Percentiles rank a stretch among this genome's conserved stretches.
Evolutionary conservation across 192 early-diverging fungal species (phyloP).

Genomic region (Rhizophagus clarus): DNA sequence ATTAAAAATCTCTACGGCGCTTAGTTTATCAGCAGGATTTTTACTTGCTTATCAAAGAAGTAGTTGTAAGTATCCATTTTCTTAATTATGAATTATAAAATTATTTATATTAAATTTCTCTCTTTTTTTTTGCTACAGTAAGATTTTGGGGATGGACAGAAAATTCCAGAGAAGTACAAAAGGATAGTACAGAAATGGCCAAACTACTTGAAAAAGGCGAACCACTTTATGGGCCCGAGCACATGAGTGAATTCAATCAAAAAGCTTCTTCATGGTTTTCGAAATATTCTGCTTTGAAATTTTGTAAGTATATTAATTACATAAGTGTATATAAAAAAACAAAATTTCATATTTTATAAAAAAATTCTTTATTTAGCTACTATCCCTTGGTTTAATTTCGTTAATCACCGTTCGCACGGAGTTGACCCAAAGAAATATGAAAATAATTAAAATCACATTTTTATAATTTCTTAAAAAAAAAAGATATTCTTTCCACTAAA

Average conservation of each 20-base stretch:
- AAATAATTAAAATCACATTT: neutral
- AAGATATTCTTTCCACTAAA: neutral
- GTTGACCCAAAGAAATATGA: constrained; percentile 47
- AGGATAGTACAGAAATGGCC: constrained; percentile 65
- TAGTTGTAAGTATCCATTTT: constrained; percentile 59
- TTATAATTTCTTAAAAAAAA: too few species aligned
- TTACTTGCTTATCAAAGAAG: constrained; percentile 72
- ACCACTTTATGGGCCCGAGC: constrained; percentile 63
- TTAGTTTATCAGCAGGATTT: constrained; percentile 73
- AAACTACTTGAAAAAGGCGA: constrained; percentile 66
- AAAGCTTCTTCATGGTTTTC: constrained; percentile 65
- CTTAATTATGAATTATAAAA: neutral
- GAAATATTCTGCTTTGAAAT: constrained; percentile 66
- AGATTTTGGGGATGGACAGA: constrained; percentile 94
- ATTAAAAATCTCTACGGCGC: constrained; percentile 52
- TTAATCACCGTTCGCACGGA: constrained; percentile 75
- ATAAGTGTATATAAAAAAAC: too few species aligned
- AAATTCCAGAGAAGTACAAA: constrained; percentile 78
- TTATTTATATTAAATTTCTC: neutral
- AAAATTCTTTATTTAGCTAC: constrained; percentile 45
- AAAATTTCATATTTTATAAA: too few species aligned
- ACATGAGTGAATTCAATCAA: constrained; percentile 60
- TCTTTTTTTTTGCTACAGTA: constrained; percentile 46
- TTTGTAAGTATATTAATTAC: constrained; percentile 44
- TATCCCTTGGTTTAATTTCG: constrained; percentile 77